Evolutionary conservation across 2,329 filamentous ascomycete genomes (phyloP).

Genomic region (Aphanoascus verrucosus): DNA sequence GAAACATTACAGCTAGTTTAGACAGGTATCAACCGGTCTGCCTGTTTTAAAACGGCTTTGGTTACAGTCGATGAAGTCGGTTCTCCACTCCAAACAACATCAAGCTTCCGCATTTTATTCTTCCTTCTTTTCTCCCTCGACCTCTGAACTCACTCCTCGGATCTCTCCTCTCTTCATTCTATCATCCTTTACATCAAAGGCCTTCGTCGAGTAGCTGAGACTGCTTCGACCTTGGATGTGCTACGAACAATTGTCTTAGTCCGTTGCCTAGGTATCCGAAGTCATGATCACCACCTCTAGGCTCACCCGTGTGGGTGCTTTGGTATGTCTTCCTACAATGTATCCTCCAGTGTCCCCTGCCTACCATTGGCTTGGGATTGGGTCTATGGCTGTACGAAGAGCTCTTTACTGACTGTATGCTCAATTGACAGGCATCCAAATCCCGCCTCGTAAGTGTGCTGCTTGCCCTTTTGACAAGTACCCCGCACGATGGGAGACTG

Average conservation of each 20-base stretch:
- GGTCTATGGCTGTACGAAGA: slow-evolving; percentile 19
- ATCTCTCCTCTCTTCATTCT: slow-evolving; percentile 30
- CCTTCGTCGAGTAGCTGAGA: slow-evolving; percentile 25
- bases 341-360: neutral
- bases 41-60: slow-evolving; percentile 1
- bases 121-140: slow-evolving; percentile 20
- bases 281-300: slow-evolving; percentile 41
- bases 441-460: slow-evolving; percentile 35
- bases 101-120: slow-evolving; percentile 12
- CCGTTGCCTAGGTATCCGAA: slow-evolving; percentile 32
- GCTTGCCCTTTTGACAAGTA: neutral
- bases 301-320: slow-evolving; percentile 38
- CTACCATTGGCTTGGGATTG: neutral
- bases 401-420: slow-evolving; percentile 6
- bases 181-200: slow-evolving; percentile 21
- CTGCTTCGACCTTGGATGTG: slow-evolving; percentile 31
- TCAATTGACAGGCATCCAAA: slow-evolving; percentile 31
- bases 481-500: neutral
- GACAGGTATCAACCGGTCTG: neutral
- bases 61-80: slow-evolving; percentile 7
- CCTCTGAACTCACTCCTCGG: slow-evolving; percentile 26
- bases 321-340: slow-evolving; percentile 30
- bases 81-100: slow-evolving; percentile 9
- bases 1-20: neutral
- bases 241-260: slow-evolving; percentile 11